Evolutionary conservation across 352 stramenopile genomes (phyloP), one percentile per base, ranked within the genome.

Genomic region (Globisporangium barbulae): DNA sequence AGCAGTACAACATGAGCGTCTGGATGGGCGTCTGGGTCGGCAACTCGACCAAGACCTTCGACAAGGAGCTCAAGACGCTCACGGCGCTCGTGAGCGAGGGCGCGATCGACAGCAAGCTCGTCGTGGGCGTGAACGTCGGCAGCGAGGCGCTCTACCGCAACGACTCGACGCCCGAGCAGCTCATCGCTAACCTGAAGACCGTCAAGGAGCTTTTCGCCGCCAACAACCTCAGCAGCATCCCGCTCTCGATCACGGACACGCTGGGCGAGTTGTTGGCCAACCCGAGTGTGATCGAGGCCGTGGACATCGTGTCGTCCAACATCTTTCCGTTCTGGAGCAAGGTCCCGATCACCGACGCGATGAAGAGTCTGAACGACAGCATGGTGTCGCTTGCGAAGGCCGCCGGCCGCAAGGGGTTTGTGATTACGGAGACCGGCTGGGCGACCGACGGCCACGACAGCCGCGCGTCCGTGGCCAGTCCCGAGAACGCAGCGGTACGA

Each of bases 311-410:
- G 48, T 76, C 74, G 49, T 79, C 73, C 45, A 91, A 90, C 56
- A 68, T 76, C 52, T 91, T 91, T 47, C 75, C 83, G 19, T 91
- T 89, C 69, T 91, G 83, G 83, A 74, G 88, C 65, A 76, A 77
- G 53, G 57, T 73, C 3, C 55, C 53, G 12, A 64, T 85, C 22
- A 63, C 80, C 42, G 64, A 64, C 7, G 76, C 70, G n/a, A 74
- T 69, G 13, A 61, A 70, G 21, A 63, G 70, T 31, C 83, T 90
- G 44, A 79, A 85, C 64, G 69, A 66, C 56, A 78, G 80, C 45
- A 77, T 84, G 62, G 53, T 70, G 28, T 63, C 65, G 44, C 67
- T 90, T 1, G 56, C 72, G 10, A 37, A 76, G 17, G 61, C 41
- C 21, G 61, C 63, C 15, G 73, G 77, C 59, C 77, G 62, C 61